Evolutionary conservation across 805 yeast species (phyloP).

Genomic region (Pichia occidentalis): DNA sequence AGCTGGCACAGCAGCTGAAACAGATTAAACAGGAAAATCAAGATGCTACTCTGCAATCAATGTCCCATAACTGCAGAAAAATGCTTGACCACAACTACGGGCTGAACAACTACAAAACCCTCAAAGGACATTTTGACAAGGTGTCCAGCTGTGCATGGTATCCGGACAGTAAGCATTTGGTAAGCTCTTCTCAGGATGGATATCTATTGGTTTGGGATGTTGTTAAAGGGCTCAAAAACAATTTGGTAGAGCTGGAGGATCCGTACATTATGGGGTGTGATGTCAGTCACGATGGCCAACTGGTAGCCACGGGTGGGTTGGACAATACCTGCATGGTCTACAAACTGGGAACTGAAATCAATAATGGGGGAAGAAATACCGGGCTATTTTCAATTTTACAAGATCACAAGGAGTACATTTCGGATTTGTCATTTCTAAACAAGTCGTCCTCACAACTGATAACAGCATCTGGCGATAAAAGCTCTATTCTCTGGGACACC

Average conservation of each 20-base stretch:
- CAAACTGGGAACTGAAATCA: conserved; percentile 27
- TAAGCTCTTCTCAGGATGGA: conserved; percentile 84
- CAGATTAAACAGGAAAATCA: conserved; percentile 23
- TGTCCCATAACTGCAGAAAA: conserved; percentile 22
- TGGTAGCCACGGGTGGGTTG: conserved; percentile 77
- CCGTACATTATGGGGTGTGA: conserved; percentile 78
- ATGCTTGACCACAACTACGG: conserved; percentile 7
- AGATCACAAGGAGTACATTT: conserved; percentile 79
- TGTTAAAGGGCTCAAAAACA: conserved; percentile 58
- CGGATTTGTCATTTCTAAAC: conserved; percentile 63
- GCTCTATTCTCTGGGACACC: conserved; percentile 76
- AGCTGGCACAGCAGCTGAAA: conserved; percentile 21
- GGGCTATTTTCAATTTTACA: conserved; percentile 48
- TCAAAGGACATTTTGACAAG: conserved; percentile 68
- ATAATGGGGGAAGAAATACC: conserved; percentile 13
- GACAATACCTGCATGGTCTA: conserved; percentile 75
- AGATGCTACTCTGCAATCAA: conserved; percentile 24
- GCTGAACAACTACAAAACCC: conserved; percentile 26
- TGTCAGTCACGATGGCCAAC: conserved; percentile 54
- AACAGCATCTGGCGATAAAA: conserved; percentile 79
- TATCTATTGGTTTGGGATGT: conserved; percentile 81
- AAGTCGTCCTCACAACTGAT: conserved; percentile 42
- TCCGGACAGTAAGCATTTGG: conserved; percentile 48
- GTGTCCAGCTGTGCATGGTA: conserved; percentile 67
- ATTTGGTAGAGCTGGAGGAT: conserved; percentile 65